Base-by-base conservation (phyloP, 2,329 filamentous ascomycete genomes). In the Trichoderma citrinoviride region DNA sequence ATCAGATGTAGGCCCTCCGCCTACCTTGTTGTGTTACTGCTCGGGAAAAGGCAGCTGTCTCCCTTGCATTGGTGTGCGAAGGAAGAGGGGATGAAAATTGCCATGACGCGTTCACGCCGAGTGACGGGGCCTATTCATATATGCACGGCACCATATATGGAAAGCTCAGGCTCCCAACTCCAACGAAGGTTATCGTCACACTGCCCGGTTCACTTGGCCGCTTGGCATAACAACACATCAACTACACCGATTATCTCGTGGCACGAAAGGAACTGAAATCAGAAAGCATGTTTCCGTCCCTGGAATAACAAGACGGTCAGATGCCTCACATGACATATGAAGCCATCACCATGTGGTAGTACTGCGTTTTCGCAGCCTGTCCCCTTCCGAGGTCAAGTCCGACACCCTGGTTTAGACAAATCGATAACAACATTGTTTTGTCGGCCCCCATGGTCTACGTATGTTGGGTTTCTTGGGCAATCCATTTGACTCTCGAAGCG, bases 311-410 rank as follows among this genome's bases (percentile, higher is more conserved):
- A 33, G 23, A 17, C 19, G 25, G 21, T 15, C 17, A 56, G 40
- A 17, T n/a, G 15, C 54, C 21, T 57, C 52, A 41, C 50, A 29
- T 52, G 49, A 52, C 54, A 57, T n/a, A 17, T 57, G 41, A 57
- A 57, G 41, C 41, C 27, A 57, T 57, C 54, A 17, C 41, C 25
- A 27, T 46, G 54, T 23, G 54, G 46, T 61, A 19, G 57, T 33
- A 61, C 46, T 52, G 4, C 47, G n/a, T 61, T 52, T 7, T 43
- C n/a, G 47, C 29, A 19, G 7, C 37, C 19, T 7, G n/a, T 10
- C 7, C 25, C 21, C 41, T 21, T 43, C 41, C 46, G 46, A 43
- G 29, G 15, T 17, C 23, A 27, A 17, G 17, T 23, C 46, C 47
- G n/a, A 41, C 25, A 43, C 23, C 2, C 23, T 21, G 44, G n/a